Percentiles rank a stretch among this genome's conserved stretches.
Evolutionary conservation across 2,329 filamentous ascomycete genomes (phyloP).

Genomic region (Pleoardoris graminearum): DNA sequence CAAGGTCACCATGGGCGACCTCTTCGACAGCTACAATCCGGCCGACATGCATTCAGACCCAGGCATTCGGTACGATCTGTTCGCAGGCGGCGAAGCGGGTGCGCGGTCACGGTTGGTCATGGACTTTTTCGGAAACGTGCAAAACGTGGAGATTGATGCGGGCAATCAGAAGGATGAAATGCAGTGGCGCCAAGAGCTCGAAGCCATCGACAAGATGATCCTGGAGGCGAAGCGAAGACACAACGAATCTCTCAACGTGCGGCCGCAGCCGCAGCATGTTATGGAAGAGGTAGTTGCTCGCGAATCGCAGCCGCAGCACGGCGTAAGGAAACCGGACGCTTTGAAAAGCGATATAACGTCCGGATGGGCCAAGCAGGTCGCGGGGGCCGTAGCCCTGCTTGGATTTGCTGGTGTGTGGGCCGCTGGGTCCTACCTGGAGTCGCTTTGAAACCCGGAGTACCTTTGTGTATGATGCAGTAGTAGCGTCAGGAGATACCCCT

Average conservation of each 20-base stretch:
- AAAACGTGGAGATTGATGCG: constrained; percentile 87
- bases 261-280: constrained; percentile 26
- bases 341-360: constrained; percentile 42
- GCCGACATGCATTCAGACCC: constrained; percentile 92
- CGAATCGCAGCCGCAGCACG: constrained; percentile 15
- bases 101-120: constrained; percentile 82
- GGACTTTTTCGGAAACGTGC: constrained; percentile 98
- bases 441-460: constrained; percentile 15
- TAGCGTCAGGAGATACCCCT: constrained; percentile 6
- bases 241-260: constrained; percentile 34
- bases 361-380: constrained; percentile 46
- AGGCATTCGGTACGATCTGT: constrained; percentile 93
- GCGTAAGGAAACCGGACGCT: constrained; percentile 35
- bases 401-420: constrained; percentile 48
- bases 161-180: constrained; percentile 50
- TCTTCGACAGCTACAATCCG: constrained; percentile 96
- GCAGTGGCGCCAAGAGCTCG: constrained; percentile 68
- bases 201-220: constrained; percentile 67
- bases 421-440: constrained; percentile 46
- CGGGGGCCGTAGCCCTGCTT: constrained; percentile 45
- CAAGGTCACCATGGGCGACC: constrained; percentile 86
- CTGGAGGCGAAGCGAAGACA: constrained; percentile 55
- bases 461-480: not conserved
- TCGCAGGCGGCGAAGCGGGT: constrained; percentile 76
- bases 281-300: constrained; percentile 25